Evolutionary conservation across 768 basidiomycete species (phyloP), one percentile per base, ranked within the genome.

Genomic region (Lanmaoa pseudosensibilis): DNA sequence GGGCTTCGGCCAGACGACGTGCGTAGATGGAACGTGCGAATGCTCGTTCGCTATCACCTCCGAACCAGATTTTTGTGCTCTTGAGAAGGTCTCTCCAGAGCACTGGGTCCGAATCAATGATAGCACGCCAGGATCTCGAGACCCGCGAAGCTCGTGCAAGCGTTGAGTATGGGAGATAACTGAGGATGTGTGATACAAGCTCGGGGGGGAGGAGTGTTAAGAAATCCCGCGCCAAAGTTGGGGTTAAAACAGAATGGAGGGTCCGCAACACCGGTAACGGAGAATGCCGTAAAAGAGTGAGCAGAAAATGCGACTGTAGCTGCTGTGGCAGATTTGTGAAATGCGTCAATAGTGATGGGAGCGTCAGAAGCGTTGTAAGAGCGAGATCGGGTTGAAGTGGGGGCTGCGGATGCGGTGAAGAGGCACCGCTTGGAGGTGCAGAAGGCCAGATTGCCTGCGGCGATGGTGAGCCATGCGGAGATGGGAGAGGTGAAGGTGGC

Each of bases 191-290:
- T 1, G 94, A 90, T 49, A 92, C 88, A 37, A 99, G 84, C 66
- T 99, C 96, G 34, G 91, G 87, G 5, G 97, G 97, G 11, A 98
- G 83, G 38, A 92, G 83, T 2, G 90, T 87, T 62, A 98, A 82
- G 71, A 98, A 99, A 74, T 99, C 97, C 63, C 95, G 89, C 21
- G 94, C 92, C 30, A 98, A 79, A 3, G 93, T 94, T 25, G 90
- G 92, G 1, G 90, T 87, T 63, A 98, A 79, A 64, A 98, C 90
- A 36, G 88, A 86, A 66, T 95, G 88, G 16, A 98, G 74, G 1
- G 90, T 90, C 50, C 96, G 89, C 27, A 99, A 80, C 37, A 98
- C 96, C 5, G 93, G 87, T 19, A 96, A 83, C 3, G 94, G 87
- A 5, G 94, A 93, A 65, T 95, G 92, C 57, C 94, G 88, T 33